Conservation (phyloP, 495 filamentous ascomycete species). For the Endocarpon pusillum region DNA sequence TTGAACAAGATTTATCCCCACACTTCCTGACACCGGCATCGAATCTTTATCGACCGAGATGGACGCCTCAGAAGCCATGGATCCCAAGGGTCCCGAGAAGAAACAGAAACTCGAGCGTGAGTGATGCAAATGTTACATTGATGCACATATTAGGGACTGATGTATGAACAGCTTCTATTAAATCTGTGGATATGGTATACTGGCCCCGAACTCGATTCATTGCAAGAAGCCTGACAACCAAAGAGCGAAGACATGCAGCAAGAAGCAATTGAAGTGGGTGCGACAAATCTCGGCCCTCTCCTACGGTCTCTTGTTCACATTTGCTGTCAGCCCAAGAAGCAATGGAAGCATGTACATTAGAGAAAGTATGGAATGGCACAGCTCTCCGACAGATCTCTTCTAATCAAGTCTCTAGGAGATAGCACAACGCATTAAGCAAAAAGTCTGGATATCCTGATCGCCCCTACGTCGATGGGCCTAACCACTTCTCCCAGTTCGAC, state of each 20-base stretch:
- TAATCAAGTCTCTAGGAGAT: slow-evolving; percentile 50
- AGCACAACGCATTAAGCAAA: slow-evolving; percentile 92
- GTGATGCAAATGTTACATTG: slow-evolving; percentile 8
- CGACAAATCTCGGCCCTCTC: slow-evolving; percentile 2
- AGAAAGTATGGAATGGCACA: slow-evolving; percentile 72
- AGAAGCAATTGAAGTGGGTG: slow-evolving; percentile 83
- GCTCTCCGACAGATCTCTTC: slow-evolving; percentile 1
- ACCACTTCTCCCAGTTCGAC: slow-evolving; percentile 48
- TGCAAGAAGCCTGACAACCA: slow-evolving; percentile 9
- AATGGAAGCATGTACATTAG: slow-evolving; percentile 80
- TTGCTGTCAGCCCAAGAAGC: slow-evolving; percentile 67
- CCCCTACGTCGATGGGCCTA: slow-evolving; percentile 8
- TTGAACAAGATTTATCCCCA: no score
- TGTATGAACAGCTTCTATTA: slow-evolving; percentile 71
- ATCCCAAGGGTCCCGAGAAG: no score
- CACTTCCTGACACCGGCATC: no score
- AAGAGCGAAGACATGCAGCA: slow-evolving; percentile 95
- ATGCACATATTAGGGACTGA: slow-evolving; percentile 15
- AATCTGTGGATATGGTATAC: slow-evolving; percentile 91
- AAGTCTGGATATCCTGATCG: slow-evolving; percentile 34
- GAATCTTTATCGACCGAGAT: no score
- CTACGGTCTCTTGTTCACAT: slow-evolving; percentile 11
- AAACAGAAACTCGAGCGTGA: slow-evolving; percentile 56
- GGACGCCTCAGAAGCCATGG: no score
- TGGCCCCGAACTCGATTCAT: background rate